Evolutionary conservation across 176 grass and related monocot species (phyloP).

Genomic region (Ensete ventricosum): DNA sequence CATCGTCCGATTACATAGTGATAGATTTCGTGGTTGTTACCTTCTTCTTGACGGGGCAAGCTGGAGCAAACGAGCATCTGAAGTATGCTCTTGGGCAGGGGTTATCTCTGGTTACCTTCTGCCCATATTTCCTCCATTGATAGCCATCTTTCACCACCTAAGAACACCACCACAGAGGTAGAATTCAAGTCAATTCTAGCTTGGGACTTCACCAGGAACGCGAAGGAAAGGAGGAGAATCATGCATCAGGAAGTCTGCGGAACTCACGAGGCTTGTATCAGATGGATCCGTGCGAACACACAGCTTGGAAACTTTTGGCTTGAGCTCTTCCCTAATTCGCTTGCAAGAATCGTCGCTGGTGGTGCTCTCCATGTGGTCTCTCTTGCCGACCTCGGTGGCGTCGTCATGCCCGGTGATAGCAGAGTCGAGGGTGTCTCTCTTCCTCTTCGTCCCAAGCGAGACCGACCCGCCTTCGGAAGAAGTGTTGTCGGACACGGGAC

Average conservation of each 20-base stretch:
- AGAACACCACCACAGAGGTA: neutral
- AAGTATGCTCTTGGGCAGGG: slow-evolving; percentile 90
- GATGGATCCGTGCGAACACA: slow-evolving; percentile 19
- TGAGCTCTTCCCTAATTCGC: slow-evolving; percentile 28
- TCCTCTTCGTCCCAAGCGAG: slow-evolving; percentile 41
- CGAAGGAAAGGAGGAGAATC: neutral
- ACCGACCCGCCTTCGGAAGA: slow-evolving; percentile 13
- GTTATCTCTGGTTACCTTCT: slow-evolving; percentile 96
- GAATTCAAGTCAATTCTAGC: too few species aligned
- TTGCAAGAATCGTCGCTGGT: slow-evolving; percentile 14
- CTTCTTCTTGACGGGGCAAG: slow-evolving; percentile 91
- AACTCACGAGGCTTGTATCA: slow-evolving; percentile 17
- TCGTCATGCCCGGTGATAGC: neutral
- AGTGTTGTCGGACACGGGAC: slow-evolving; percentile 19
- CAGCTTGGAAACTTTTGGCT: slow-evolving; percentile 21
- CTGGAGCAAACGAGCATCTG: slow-evolving; percentile 72
- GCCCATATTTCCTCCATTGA: slow-evolving; percentile 95
- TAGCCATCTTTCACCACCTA: slow-evolving; percentile 91
- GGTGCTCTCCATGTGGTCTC: slow-evolving; percentile 18
- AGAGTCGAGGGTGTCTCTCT: slow-evolving; percentile 34
- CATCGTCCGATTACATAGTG: too few species aligned
- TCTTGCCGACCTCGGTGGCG: neutral
- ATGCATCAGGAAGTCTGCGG: too few species aligned
- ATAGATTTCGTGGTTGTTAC: slow-evolving; percentile 12
- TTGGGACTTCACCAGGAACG: too few species aligned